phyloP scores from a whole-genome alignment of 306 rosid genomes.

The Delonix regia region DNA sequence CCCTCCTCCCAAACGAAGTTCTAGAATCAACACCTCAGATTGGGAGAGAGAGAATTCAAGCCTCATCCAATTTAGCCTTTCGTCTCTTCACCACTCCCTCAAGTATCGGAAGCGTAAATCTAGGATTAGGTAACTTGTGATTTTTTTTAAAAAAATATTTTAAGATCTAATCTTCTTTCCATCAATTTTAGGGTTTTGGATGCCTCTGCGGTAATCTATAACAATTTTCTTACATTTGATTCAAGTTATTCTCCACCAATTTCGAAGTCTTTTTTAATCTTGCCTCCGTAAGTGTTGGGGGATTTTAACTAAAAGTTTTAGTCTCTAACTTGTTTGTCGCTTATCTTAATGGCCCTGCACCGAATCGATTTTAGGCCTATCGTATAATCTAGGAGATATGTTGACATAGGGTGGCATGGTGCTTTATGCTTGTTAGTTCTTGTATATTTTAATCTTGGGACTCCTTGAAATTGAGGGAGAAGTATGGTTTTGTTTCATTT shows the following conservation, averaged over 20 bases:
- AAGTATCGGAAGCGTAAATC: conserved; percentile 36
- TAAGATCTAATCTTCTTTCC: neutral
- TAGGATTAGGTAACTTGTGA: conserved; percentile 47
- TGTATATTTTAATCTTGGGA: neutral
- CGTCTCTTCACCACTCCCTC: neutral
- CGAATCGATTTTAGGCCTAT: neutral
- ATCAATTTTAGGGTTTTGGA: neutral
- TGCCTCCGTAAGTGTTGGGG: neutral
- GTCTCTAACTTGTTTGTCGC: neutral
- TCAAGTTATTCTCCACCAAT: neutral
- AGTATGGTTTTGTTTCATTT: neutral
- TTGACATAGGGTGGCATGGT: neutral
- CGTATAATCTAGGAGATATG: neutral
- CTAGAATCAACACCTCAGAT: neutral
- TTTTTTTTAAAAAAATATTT: neutral
- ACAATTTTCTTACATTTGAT: neutral
- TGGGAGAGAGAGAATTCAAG: conserved; percentile 31
- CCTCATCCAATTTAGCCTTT: conserved; percentile 38
- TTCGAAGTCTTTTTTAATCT: neutral
- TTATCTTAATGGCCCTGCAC: neutral
- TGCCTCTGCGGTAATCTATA: neutral
- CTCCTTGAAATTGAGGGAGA: neutral
- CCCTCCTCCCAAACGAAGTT: conserved; percentile 34
- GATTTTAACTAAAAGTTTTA: neutral
- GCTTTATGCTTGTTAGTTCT: neutral